Conservation (phyloP, 2,329 filamentous ascomycete species). For the Cladosporium austrohemisphaericum region DNA sequence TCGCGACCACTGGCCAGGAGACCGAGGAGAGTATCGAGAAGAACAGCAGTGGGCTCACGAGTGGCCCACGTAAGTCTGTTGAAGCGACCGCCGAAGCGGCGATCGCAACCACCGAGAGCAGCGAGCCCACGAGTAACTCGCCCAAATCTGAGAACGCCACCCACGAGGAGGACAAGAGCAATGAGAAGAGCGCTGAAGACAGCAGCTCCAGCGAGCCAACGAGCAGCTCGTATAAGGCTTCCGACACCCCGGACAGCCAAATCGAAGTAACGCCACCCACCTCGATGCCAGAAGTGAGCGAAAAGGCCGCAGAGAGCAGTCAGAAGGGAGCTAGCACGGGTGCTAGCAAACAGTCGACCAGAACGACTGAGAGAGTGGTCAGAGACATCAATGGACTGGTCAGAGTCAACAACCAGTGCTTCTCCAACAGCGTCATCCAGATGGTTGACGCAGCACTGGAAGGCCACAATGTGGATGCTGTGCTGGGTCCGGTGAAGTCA, state of each 20-base stretch:
- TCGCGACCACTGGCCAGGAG: background rate
- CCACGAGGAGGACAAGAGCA: too few species aligned
- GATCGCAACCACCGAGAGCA: too few species aligned
- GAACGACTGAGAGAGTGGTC: background rate
- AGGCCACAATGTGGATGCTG: slow-evolving; percentile 5
- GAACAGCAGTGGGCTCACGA: background rate
- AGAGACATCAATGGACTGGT: slow-evolving; percentile 14
- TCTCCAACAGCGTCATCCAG: slow-evolving; percentile 21
- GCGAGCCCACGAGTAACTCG: too few species aligned
- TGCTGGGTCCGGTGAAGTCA: slow-evolving; percentile 14
- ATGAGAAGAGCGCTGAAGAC: too few species aligned
- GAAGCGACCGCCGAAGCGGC: too few species aligned
- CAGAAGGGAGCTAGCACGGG: background rate
- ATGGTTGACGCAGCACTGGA: slow-evolving; percentile 17
- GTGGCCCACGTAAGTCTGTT: background rate
- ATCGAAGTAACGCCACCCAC: background rate
- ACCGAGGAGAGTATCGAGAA: background rate
- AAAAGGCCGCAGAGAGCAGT: background rate
- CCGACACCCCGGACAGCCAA: background rate
- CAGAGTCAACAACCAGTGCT: slow-evolving; percentile 20
- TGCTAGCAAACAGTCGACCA: background rate
- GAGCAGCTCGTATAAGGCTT: background rate
- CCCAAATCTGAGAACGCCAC: background rate
- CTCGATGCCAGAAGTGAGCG: background rate
- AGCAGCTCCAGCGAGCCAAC: background rate